Conservation (phyloP, 345 rosid species). For the Linum lewisii region DNA sequence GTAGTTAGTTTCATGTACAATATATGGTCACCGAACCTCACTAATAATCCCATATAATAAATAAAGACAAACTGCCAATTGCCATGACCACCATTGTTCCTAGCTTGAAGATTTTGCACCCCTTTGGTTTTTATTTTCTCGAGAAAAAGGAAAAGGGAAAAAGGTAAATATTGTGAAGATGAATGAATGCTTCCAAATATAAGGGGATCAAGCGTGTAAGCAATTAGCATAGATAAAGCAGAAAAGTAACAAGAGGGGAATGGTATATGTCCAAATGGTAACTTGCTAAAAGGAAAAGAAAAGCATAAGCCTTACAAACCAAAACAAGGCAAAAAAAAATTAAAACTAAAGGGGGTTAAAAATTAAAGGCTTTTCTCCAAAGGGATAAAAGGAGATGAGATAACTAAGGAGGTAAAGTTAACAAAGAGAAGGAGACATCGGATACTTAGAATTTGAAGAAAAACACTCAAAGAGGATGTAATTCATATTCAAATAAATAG, state of each 20-base stretch:
- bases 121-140: background rate
- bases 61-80: no score
- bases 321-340: background rate
- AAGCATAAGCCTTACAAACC: background rate
- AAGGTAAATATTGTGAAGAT: background rate
- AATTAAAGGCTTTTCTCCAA: no score
- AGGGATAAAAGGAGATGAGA: no score
- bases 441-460: no score
- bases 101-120: background rate
- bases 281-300: background rate
- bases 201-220: background rate
- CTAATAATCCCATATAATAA: no score
- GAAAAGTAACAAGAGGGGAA: background rate
- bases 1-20: background rate
- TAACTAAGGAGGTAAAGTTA: no score
- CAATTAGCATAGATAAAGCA: background rate
- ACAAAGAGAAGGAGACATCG: no score
- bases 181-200: background rate
- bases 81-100: no score
- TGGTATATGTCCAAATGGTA: background rate
- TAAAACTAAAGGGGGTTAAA: no score
- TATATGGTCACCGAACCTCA: background rate
- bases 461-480: no score
- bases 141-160: background rate
- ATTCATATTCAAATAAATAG: no score